Conservation (phyloP, 2,329 filamentous ascomycete species). For the Fusarium sp. region DNA sequence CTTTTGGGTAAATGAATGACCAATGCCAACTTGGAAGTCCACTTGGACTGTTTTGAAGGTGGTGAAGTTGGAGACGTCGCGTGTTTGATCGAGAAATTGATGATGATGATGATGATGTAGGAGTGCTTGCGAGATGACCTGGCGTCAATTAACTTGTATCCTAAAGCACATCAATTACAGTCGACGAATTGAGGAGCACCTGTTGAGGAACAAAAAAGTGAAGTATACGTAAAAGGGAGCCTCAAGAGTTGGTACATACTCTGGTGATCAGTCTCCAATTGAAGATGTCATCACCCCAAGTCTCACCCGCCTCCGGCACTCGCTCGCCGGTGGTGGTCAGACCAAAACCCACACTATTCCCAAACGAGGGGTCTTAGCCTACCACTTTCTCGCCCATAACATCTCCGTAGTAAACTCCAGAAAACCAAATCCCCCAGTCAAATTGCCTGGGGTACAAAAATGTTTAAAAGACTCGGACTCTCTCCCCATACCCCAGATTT, state of each 20-base stretch:
- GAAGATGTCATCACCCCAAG: background rate
- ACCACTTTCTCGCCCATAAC: background rate
- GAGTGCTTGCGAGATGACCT: no score
- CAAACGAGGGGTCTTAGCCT: constrained; percentile 8
- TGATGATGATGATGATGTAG: no score
- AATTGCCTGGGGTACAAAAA: background rate
- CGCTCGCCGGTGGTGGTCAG: constrained; percentile 4
- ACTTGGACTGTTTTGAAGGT: background rate
- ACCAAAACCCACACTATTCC: background rate
- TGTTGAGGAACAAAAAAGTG: fast-evolving
- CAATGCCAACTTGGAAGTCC: background rate
- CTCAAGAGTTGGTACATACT: background rate
- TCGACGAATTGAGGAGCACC: background rate
- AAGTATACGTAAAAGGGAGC: background rate
- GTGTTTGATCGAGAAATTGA: background rate
- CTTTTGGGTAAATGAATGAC: constrained; percentile 9
- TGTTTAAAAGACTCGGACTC: constrained; percentile 16
- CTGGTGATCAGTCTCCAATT: background rate
- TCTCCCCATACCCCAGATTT: constrained; percentile 23
- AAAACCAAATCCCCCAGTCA: background rate
- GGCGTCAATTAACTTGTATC: no score
- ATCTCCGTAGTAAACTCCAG: constrained; percentile 4
- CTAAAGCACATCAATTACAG: no score
- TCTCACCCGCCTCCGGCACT: background rate
- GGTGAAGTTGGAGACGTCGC: constrained; percentile 7